phyloP scores from a whole-genome alignment of 805 yeast genomes.

The Lipomyces lipofer region DNA sequence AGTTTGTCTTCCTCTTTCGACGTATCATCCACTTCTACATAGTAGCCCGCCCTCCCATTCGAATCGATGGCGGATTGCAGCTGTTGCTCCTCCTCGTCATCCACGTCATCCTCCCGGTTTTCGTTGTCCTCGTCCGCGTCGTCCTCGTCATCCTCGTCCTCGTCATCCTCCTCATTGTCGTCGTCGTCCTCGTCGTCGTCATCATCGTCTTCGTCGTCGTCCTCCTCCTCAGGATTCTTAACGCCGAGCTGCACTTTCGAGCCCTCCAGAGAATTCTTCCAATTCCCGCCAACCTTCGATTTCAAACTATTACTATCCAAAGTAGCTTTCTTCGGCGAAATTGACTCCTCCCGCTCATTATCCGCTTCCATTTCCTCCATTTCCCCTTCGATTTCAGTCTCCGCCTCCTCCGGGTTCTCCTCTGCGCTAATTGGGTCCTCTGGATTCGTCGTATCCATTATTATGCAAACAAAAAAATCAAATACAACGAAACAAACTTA shows the following conservation, averaged over 20 bases:
- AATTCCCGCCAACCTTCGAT: too few relatives aligned
- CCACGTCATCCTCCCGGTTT: slow-evolving; percentile 17
- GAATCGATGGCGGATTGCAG: too few relatives aligned
- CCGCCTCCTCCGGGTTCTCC: slow-evolving; percentile 30
- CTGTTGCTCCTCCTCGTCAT: too few relatives aligned
- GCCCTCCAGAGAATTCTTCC: too few relatives aligned
- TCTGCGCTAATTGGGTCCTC: background rate
- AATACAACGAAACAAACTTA: too few relatives aligned
- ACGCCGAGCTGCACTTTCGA: too few relatives aligned
- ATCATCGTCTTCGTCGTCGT: slow-evolving; percentile 12
- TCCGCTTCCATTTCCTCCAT: slow-evolving; percentile 14
- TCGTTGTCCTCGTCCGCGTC: slow-evolving; percentile 34
- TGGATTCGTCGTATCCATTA: background rate
- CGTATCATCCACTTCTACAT: slow-evolving; percentile 12
- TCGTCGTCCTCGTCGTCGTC: slow-evolving; percentile 29
- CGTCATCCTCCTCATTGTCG: slow-evolving; percentile 31
- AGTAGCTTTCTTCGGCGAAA: too few relatives aligned
- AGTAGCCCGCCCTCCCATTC: background rate
- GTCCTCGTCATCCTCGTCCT: slow-evolving; percentile 35
- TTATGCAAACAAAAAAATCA: too few relatives aligned
- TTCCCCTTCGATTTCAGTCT: slow-evolving; percentile 31
- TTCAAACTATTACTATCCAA: too few relatives aligned
- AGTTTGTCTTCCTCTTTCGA: slow-evolving; percentile 18
- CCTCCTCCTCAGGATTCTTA: background rate
- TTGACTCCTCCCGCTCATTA: too few relatives aligned